These are phyloP conservation scores for Phanerochaete sordida DNA, from an alignment of 768 basidiomycete species.

Conservation along the genomic window DNA sequence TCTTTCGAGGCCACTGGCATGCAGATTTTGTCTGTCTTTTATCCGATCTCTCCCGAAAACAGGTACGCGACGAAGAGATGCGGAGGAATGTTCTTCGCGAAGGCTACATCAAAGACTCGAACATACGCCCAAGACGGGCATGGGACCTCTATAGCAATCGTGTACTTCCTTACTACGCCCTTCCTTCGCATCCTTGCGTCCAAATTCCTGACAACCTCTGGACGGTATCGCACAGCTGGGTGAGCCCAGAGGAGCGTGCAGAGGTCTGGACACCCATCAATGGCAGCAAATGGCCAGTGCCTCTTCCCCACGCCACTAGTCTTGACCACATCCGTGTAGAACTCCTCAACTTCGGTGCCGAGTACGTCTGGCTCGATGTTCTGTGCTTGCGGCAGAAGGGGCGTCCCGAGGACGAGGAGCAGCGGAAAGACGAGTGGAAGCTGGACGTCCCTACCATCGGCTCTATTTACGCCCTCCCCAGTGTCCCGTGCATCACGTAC, in stretches of 20 bases:
- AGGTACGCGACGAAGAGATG: too few species aligned
- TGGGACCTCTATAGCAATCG: constrained; percentile 5
- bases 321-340: neutral
- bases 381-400: neutral
- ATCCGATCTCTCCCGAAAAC: too few species aligned
- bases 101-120: too few species aligned
- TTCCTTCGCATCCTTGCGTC: too few species aligned
- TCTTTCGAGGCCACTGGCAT: too few species aligned
- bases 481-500: neutral
- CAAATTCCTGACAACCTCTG: neutral
- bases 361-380: neutral
- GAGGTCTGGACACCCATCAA: neutral
- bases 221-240: neutral
- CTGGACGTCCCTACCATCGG: constrained; percentile 5
- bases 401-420: neutral
- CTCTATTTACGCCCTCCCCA: neutral
- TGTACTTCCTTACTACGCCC: neutral
- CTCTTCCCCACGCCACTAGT: neutral
- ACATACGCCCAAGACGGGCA: neutral
- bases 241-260: neutral
- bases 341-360: neutral
- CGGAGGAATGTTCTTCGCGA: too few species aligned
- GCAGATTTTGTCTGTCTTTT: too few species aligned
- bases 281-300: neutral
- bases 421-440: constrained; percentile 1